A percentile compares a stretch with the other conserved stretches of the same genome.
phyloP scores from a whole-genome alignment of 2,329 filamentous ascomycete genomes.

The Ophiostoma sp. region DNA sequence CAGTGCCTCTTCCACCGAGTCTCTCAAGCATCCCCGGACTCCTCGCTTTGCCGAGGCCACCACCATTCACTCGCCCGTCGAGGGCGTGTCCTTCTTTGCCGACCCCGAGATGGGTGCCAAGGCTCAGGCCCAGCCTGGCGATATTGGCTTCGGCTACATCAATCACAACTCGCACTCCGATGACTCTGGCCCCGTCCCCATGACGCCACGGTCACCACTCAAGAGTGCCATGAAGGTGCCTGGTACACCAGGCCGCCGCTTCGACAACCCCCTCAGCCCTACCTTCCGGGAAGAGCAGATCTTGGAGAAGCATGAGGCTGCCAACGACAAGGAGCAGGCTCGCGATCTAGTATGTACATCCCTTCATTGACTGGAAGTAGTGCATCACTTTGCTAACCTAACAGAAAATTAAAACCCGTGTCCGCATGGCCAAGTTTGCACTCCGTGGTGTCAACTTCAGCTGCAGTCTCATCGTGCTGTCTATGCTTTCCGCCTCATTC shows the following conservation, averaged over 20 bases:
- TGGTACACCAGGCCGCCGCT: conserved; percentile 67
- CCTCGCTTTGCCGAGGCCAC: conserved; percentile 79
- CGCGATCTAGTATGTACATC: conserved; percentile 69
- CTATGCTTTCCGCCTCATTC: conserved; percentile 84
- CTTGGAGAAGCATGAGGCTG: conserved; percentile 75
- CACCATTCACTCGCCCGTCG: conserved; percentile 69
- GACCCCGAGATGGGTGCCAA: conserved; percentile 53
- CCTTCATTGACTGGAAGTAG: no score
- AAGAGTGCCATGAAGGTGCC: conserved; percentile 89
- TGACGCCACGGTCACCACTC: conserved; percentile 69
- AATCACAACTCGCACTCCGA: conserved; percentile 47
- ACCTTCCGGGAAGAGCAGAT: conserved; percentile 85
- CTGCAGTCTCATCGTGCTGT: conserved; percentile 88
- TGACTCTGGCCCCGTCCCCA: conserved; percentile 55
- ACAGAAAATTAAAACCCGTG: conserved; percentile 86
- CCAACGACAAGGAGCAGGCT: conserved; percentile 80
- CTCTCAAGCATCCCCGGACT: conserved; percentile 63
- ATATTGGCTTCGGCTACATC: conserved; percentile 92
- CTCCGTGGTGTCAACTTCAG: conserved; percentile 95
- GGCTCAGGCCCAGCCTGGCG: conserved; percentile 66
- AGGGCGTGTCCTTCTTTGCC: conserved; percentile 52
- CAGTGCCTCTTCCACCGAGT: conserved; percentile 49
- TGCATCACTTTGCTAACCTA: not conserved
- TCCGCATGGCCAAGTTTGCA: conserved; percentile 88
- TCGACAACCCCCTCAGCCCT: conserved; percentile 77